These are phyloP conservation scores for Heterococcus sp. DNA, from an alignment of 108 stramenopile species.

Conservation along the genomic window DNA sequence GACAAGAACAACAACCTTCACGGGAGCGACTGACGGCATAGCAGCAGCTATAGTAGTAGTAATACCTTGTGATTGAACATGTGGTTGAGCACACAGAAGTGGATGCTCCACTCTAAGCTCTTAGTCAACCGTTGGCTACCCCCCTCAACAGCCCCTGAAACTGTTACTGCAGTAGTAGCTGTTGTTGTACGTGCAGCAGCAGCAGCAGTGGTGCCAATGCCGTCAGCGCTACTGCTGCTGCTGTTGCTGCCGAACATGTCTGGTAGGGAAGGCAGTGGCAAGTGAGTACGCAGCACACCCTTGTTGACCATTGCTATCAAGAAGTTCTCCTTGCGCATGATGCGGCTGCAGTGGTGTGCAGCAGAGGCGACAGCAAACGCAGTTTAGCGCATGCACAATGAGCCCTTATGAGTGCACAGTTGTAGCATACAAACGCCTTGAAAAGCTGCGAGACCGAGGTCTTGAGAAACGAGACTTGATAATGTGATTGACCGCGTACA, in stretches of 20 bases:
- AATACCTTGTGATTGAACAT: slow-evolving; percentile 88
- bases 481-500: no score
- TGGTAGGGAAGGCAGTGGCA: slow-evolving; percentile 51
- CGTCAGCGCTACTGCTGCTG: no score
- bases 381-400: no score
- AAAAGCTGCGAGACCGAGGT: no score
- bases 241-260: not conserved
- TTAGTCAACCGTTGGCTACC: slow-evolving; percentile 62
- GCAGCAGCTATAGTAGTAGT: no score
- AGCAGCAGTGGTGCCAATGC: slow-evolving; percentile 9
- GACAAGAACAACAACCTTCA: no score
- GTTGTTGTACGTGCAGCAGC: slow-evolving; percentile 7
- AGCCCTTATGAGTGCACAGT: no score
- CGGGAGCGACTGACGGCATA: no score
- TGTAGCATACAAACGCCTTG: no score
- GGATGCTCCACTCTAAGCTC: slow-evolving; percentile 78
- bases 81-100: slow-evolving; percentile 86
- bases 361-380: no score
- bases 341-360: slow-evolving; percentile 54
- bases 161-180: not conserved
- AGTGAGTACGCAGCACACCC: slow-evolving; percentile 69
- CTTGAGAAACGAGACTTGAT: no score
- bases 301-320: slow-evolving; percentile 85
- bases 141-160: no score
- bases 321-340: slow-evolving; percentile 91